These are phyloP conservation scores for Pyrenophora graminea DNA, from an alignment of 2,329 filamentous ascomycete genomes.

Conservation along the genomic window DNA sequence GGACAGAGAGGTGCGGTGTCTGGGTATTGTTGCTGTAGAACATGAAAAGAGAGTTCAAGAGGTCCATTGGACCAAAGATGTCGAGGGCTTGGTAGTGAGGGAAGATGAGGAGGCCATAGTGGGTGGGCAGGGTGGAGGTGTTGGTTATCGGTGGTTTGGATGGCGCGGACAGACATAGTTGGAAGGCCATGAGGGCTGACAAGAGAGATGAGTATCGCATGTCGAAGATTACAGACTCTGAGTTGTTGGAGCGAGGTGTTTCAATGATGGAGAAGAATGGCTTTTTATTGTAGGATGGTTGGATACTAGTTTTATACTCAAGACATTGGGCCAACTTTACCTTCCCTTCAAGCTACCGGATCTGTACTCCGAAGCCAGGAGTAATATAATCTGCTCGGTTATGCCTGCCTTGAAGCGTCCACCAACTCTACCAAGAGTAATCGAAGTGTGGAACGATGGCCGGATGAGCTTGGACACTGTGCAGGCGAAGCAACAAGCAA, in stretches of 20 bases:
- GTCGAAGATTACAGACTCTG: background rate
- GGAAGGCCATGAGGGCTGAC: constrained; percentile 8
- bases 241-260: background rate
- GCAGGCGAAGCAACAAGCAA: no score
- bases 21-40: constrained; percentile 25
- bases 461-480: no score
- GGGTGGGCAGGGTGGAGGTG: constrained; percentile 27
- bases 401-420: no score
- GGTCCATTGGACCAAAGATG: constrained; percentile 53
- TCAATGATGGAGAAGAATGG: background rate
- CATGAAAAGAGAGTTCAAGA: constrained; percentile 44
- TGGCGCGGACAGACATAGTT: background rate
- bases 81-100: constrained; percentile 38
- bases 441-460: no score
- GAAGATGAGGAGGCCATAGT: constrained; percentile 31
- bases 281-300: no score
- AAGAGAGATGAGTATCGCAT: constrained; percentile 18
- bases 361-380: no score
- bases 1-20: constrained; percentile 31
- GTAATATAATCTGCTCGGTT: no score
- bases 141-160: constrained; percentile 25
- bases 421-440: no score
- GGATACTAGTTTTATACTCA: no score
- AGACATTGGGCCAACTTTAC: no score
- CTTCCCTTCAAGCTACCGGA: no score